Base-by-base conservation (phyloP, 2,329 filamentous ascomycete species). In the Xylariaceae sp. region DNA sequence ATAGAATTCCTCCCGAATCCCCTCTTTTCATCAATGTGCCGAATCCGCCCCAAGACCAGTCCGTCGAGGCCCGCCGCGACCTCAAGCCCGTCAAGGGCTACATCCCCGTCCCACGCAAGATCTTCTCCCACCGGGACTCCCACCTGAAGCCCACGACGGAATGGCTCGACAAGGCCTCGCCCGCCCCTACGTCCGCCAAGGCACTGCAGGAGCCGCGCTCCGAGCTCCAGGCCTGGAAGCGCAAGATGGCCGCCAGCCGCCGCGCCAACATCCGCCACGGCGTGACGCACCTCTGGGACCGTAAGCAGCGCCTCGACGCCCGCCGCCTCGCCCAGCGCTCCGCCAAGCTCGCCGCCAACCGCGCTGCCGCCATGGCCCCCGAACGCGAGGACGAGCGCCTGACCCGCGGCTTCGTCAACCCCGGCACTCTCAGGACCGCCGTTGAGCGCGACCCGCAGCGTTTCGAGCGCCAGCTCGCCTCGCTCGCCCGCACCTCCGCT, bases 1-100 rank as follows among this genome's bases (percentile, higher is more conserved):
- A 72, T 79, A 45, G 34, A 22, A 86, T 90, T 49, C 84, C 85
- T 15, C 91, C 93, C 37, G 87, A 96, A 62, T 95, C 89, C 28
- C 91, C 93, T 35, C 78, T 79, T 50, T 97, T 86, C 71, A 86
- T 97, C 67, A 81, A 88, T 51, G 73, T 96, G 41, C 91, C 90
- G 36, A 74, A 75, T 52, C 78, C 86, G 37, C 76, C 81, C n/a
- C 89, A 95, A 62, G 80, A 83, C 38, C 74, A 78, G n/a, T 53
- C 53, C 2, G 49, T 59, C 50, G 60, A 62, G 38, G 52, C 50
- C 6, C 30, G 8, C 13, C 52, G 56, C 24, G 70, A 77, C 52
- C 61, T 61, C 12, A 67, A 63, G 46, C 66, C 65, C 9, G 63
- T 89, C 26, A 89, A 89, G 62, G 93, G 93, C 53, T 79, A 83